Conservation (phyloP, 257 asterid species). For the Jacaranda mimosifolia region DNA sequence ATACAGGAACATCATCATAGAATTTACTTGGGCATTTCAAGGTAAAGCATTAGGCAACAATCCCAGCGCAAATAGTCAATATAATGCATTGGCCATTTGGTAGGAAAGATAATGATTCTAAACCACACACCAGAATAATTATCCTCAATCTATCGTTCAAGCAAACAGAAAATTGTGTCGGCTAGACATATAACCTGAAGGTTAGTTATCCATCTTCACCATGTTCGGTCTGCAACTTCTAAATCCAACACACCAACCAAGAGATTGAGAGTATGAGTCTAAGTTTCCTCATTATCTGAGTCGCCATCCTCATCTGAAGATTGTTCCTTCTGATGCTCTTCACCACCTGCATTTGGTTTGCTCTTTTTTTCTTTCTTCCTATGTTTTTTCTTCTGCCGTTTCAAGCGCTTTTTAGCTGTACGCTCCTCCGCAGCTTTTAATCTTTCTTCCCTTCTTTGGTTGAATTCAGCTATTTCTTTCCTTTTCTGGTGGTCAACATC, state of each 20-base stretch:
- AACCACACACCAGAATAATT: conserved; percentile 5
- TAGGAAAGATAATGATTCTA: neutral
- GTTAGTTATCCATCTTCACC: conserved; percentile 27
- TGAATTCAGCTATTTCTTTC: conserved; percentile 78
- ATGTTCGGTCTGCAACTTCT: conserved; percentile 24
- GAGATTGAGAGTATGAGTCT: conserved; percentile 18
- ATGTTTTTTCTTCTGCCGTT: conserved; percentile 88
- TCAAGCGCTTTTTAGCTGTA: conserved; percentile 75
- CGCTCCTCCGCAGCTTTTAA: conserved; percentile 93
- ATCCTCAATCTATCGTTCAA: conserved; percentile 18
- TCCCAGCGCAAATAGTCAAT: neutral
- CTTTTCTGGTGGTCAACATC: conserved; percentile 79
- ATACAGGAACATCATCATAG: neutral
- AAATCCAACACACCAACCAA: neutral
- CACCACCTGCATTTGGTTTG: conserved; percentile 49
- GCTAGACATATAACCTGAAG: neutral
- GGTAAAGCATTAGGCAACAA: neutral
- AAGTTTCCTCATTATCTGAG: conserved; percentile 55
- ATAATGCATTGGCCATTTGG: neutral
- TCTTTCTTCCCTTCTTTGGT: conserved; percentile 81
- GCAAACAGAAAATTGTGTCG: no score
- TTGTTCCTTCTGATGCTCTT: conserved; percentile 54
- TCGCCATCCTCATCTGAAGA: conserved; percentile 65
- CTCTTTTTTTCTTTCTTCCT: conserved; percentile 70
- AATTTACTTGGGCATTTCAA: neutral